Evolutionary conservation across 2,329 filamentous ascomycete species (phyloP).

Genomic region (Paramyrothecium sp.): DNA sequence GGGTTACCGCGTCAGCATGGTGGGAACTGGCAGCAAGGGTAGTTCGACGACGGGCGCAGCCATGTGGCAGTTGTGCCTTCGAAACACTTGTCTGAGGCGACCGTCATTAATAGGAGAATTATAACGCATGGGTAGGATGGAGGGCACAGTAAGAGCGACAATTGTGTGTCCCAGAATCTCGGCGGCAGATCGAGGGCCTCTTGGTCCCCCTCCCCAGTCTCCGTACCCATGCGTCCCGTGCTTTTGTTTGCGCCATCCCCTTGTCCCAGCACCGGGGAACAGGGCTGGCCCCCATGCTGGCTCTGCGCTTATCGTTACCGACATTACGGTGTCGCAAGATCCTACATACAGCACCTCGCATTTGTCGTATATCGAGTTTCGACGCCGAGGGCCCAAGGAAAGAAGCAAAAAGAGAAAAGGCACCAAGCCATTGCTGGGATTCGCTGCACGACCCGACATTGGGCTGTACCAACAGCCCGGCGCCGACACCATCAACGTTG

Average conservation of each 20-base stretch:
- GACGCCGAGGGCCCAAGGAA: neutral
- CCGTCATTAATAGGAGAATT: neutral
- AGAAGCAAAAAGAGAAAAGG: neutral
- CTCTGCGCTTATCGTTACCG: neutral
- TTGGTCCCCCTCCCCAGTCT: too few relatives aligned
- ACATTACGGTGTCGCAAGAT: neutral
- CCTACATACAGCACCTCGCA: neutral
- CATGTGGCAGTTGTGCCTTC: neutral
- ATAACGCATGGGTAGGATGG: neutral
- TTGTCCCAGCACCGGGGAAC: neutral
- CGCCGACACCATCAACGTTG: too few relatives aligned
- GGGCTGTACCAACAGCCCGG: too few relatives aligned
- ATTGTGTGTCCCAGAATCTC: neutral
- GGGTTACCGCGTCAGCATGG: neutral
- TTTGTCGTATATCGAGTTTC: neutral
- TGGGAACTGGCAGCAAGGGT: neutral
- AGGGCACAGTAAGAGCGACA: neutral
- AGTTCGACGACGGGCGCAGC: constrained; percentile 1
- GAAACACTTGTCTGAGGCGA: neutral
- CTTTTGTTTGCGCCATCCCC: too few relatives aligned
- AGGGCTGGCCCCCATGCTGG: neutral
- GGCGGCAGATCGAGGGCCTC: neutral
- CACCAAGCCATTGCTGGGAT: too few relatives aligned
- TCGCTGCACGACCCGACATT: too few relatives aligned
- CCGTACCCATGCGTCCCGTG: too few relatives aligned